phyloP scores from a whole-genome alignment of 164 flowering plant species.

The Buxus sempervirens region DNA sequence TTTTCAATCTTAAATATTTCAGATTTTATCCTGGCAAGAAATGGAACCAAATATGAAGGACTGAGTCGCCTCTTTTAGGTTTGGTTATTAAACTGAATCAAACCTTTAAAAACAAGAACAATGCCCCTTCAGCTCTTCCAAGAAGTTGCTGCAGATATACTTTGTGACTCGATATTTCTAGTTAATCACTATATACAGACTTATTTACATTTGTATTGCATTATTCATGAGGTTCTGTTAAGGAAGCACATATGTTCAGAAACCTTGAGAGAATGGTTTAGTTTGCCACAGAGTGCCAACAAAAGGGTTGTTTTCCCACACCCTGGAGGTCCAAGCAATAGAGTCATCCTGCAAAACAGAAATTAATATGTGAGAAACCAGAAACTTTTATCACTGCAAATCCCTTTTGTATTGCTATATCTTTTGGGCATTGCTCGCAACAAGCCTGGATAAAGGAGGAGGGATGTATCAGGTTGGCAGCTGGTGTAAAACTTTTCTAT shows the following conservation, averaged over 20 bases:
- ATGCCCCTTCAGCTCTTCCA: neutral
- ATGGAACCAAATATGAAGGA: too few species aligned
- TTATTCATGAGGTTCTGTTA: neutral
- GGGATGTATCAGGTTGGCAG: too few species aligned
- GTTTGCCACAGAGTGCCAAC: conserved; percentile 56
- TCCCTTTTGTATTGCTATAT: too few species aligned
- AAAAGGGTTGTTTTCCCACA: conserved; percentile 62
- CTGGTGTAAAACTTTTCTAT: too few species aligned
- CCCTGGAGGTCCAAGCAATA: conserved; percentile 65
- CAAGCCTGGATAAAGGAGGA: too few species aligned
- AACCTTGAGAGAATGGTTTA: conserved; percentile 55
- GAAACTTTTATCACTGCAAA: neutral
- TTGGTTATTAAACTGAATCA: too few species aligned
- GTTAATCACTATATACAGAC: neutral
- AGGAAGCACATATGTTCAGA: neutral
- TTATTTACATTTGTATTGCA: neutral
- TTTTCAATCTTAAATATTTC: too few species aligned
- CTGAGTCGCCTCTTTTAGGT: too few species aligned
- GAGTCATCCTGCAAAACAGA: conserved; percentile 46
- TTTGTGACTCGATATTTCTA: neutral
- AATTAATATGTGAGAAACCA: neutral
- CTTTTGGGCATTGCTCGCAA: too few species aligned
- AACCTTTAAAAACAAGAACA: neutral
- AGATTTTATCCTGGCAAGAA: too few species aligned
- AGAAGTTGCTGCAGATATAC: neutral